Base-by-base conservation (phyloP, 1,284 basidiomycete species). In the Malassezia globosa region DNA sequence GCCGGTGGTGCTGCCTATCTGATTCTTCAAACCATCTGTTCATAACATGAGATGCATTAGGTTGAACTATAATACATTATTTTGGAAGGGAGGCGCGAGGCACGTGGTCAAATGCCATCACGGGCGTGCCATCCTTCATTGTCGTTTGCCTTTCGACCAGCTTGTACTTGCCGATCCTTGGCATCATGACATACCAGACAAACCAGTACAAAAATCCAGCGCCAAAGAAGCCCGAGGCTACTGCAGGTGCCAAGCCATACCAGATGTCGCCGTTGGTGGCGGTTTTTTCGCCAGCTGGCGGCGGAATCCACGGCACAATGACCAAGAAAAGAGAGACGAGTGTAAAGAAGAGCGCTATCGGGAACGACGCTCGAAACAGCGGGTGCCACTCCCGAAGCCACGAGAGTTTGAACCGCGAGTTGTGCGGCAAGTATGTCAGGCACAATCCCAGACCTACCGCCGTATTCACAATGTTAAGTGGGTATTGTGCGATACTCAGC, bases 381-480 rank as follows among this genome's bases (percentile, higher is more conserved):
- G 63, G 46, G 2, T 37, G 34, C 67, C 67, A 70, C 8, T 53
- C 42, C 16, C 55, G 49, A 8, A 60, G 39, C 31, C 55, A 58
- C 33, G 40, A n/a, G 1, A 48, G 51, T 11, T 49, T 51, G n/a
- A 45, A 24, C 1, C 27, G 35, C 1, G 33, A 45, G 0, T 36
- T 35, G 19, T 35, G 24, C 6, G 54, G 51, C 14, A 69, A 37
- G 52, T 64, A 67, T 8, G 61, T 38, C 7, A 55, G 19, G 35
- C 81, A 78, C 3, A 82, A 73, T 13, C 79, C 80, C 75, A 77
- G 37, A 33, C 80, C 75, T 45, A 81, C 75, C 54, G 79, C 78
- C 3, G 80, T 63, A 61, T 79, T 77, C 58, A 70, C 60, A 18
- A 67, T 55, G 45, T 65, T 63, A 26, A 49, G 46, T 5, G 80